Evolutionary conservation across 1,284 basidiomycete genomes (phyloP).

Genomic region (Trametes polyzona): DNA sequence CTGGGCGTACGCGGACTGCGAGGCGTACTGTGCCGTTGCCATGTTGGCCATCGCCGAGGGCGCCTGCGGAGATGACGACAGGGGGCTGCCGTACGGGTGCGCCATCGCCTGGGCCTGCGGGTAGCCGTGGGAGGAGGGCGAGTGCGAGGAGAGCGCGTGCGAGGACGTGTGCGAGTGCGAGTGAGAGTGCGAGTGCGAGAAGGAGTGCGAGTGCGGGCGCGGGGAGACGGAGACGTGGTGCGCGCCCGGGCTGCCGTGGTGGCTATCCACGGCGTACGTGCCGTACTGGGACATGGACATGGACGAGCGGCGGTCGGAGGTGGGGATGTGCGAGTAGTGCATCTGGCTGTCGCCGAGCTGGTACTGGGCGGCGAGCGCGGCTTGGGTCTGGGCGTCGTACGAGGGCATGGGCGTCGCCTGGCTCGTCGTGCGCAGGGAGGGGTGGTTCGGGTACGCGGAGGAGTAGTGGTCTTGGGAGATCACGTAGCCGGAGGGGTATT

Average conservation of each 20-base stretch:
- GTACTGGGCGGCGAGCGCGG: constrained; percentile 29
- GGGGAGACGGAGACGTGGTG: constrained; percentile 15
- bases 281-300: constrained; percentile 30
- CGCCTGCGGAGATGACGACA: constrained; percentile 30
- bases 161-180: constrained; percentile 24
- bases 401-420: constrained; percentile 26
- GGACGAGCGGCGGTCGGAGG: constrained; percentile 29
- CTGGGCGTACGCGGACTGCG: constrained; percentile 35
- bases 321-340: constrained; percentile 32
- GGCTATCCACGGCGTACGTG: constrained; percentile 27
- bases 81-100: constrained; percentile 26
- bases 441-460: constrained; percentile 30
- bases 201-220: constrained; percentile 14
- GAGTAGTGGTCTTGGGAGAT: constrained; percentile 33
- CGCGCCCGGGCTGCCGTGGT: constrained; percentile 24
- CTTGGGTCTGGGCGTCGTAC: constrained; percentile 31
- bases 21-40: constrained; percentile 31
- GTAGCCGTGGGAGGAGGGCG: constrained; percentile 32
- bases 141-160: constrained; percentile 19
- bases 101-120: constrained; percentile 30
- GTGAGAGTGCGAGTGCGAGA: constrained; percentile 21
- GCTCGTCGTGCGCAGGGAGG: constrained; percentile 28
- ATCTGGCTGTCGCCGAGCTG: constrained; percentile 26
- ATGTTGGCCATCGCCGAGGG: constrained; percentile 29
- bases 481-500: constrained; percentile 32